Evolutionary conservation across 2,329 filamentous ascomycete species (phyloP), one percentile per base, ranked within the genome.

Genomic region (Penicillium griseofulvum): DNA sequence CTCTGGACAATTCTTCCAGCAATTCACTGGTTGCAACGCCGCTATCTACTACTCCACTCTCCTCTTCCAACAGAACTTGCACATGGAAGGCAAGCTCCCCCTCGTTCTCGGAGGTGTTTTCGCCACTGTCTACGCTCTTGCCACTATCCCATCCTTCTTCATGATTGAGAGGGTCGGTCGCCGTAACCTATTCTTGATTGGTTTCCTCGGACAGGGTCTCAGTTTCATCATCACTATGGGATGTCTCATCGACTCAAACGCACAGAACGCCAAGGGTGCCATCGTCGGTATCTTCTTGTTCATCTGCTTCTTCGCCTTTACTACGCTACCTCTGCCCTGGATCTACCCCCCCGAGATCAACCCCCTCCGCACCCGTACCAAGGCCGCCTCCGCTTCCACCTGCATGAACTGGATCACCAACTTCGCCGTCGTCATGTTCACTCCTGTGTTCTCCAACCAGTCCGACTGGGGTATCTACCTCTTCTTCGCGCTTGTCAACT

Each of bases 291-390:
- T 88, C 31, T 88, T 88, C 71, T 80, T 83, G 2, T 88, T 87
- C 71, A 87, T 87, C 59, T 80, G 81, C 16, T 85, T 83, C 56
- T 88, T 87, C 59, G 85, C 84, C 17, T 83, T 84, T 0, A 86
- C 82, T 0, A 84, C 82, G 79, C 68, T 87, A 3, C 83, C 84
- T 14, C 77, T 86, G 26, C 84, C 84, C 1, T 87, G 83, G 84
- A 57, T 71, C 43, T 71, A 72, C 59, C 71, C 78, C 0, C 75
- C 79, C 45, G 81, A 80, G 54, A 73, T 80, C 66, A 80, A 79
- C 62, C 80, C 80, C 3, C 74, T 81, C 65, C 79, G 78, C 66
- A 82, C 78, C 26, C 75, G 80, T 49, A 77, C 78, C 43, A 79
- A 80, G 69, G 79, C 78, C 12, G 81, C 80, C 60, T 76, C 80